Conservation (phyloP, 306 rosid genomes). For the Lotus japonicus region DNA sequence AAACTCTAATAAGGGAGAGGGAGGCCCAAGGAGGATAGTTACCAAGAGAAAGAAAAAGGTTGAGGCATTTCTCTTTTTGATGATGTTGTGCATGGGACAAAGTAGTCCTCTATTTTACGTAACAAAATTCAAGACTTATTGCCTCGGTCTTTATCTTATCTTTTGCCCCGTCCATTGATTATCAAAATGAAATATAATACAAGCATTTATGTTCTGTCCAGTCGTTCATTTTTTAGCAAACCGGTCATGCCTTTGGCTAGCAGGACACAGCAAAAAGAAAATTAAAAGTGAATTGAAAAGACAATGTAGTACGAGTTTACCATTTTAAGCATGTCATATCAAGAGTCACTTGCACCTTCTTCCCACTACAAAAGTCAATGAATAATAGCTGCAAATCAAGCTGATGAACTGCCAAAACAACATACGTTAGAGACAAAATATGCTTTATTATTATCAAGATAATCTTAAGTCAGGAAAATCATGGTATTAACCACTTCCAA, state of each 20-base stretch:
- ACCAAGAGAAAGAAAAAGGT: not conserved
- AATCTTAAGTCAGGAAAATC: not conserved
- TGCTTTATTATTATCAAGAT: not conserved
- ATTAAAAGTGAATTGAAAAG: not conserved
- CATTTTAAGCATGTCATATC: slow-evolving; percentile 72
- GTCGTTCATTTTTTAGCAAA: not conserved
- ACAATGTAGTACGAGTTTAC: slow-evolving; percentile 32
- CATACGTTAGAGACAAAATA: slow-evolving; percentile 12
- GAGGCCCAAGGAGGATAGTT: not conserved
- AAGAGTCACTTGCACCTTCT: slow-evolving; percentile 47
- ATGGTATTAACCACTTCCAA: not conserved
- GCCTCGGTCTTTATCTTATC: not conserved
- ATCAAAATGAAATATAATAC: not conserved
- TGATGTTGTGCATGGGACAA: not conserved
- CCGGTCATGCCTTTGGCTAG: not conserved
- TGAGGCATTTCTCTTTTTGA: not conserved
- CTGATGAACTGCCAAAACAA: slow-evolving; percentile 46
- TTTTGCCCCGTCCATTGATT: not conserved
- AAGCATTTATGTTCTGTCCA: not conserved
- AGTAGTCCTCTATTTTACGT: not conserved
- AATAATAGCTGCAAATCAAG: slow-evolving; percentile 71
- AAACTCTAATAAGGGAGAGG: not conserved
- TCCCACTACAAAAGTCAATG: slow-evolving; percentile 47
- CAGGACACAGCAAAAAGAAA: not conserved
- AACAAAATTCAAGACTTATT: not conserved